Percentiles rank a stretch among this genome's conserved stretches.
These are phyloP conservation scores for Podila minutissima DNA, from an alignment of 192 early-diverging fungal species.

Conservation along the genomic window DNA sequence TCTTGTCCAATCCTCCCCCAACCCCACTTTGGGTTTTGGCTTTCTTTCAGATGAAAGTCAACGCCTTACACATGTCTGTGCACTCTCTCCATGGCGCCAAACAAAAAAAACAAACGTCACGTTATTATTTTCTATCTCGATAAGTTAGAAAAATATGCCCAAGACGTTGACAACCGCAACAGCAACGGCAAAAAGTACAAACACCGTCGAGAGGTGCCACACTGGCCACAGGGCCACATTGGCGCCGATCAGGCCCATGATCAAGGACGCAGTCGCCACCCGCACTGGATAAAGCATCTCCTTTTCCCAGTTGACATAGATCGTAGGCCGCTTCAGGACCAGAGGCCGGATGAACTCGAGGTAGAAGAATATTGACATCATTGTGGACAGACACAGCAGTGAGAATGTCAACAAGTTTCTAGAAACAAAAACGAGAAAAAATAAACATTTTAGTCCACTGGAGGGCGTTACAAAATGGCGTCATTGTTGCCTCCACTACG, in stretches of 20 bases:
- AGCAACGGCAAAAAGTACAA: slow-evolving; percentile 23
- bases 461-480: no score
- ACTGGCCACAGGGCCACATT: slow-evolving; percentile 40
- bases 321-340: slow-evolving; percentile 23
- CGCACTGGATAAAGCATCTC: slow-evolving; percentile 34
- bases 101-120: no score
- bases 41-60: no score
- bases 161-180: slow-evolving; percentile 32
- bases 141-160: slow-evolving; percentile 7
- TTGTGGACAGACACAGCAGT: slow-evolving; percentile 24
- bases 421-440: not conserved
- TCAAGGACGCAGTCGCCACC: slow-evolving; percentile 19
- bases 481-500: no score
- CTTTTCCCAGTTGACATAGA: slow-evolving; percentile 46
- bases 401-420: slow-evolving; percentile 39
- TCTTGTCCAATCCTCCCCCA: no score
- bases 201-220: slow-evolving; percentile 35
- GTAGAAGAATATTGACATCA: slow-evolving; percentile 48
- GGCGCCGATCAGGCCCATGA: slow-evolving; percentile 19
- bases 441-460: no score
- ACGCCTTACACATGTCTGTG: no score
- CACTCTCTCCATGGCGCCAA: no score
- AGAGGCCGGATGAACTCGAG: slow-evolving; percentile 41
- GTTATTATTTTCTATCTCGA: no score
- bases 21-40: no score